Percentiles rank a stretch among this genome's conserved stretches.
Conservation (phyloP, 2,329 filamentous ascomycete genomes). For the Alternaria viburni region DNA sequence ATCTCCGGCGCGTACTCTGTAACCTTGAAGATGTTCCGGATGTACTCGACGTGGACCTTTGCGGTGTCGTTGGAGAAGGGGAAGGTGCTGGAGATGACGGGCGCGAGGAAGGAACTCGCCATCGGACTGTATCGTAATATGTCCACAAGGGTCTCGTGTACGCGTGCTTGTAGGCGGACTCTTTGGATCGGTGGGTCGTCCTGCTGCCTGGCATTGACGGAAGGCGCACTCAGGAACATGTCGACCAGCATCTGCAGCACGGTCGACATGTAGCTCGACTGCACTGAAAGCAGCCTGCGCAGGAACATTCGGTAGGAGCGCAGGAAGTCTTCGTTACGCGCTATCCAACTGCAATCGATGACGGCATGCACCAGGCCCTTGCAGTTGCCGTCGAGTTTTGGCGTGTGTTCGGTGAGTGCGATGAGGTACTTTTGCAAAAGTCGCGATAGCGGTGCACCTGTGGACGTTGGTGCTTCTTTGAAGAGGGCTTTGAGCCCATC, state of each 20-base stretch:
- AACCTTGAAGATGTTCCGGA: constrained; percentile 80
- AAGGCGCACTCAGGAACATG: constrained; percentile 71
- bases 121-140: constrained; percentile 83
- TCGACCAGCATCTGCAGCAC: constrained; percentile 82
- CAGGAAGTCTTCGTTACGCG: constrained; percentile 65
- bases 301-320: constrained; percentile 63
- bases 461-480: constrained; percentile 53
- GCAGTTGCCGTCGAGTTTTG: constrained; percentile 62
- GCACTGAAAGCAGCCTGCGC: constrained; percentile 75
- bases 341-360: constrained; percentile 66
- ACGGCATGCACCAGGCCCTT: constrained; percentile 64
- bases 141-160: constrained; percentile 78
- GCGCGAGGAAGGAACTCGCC: constrained; percentile 72
- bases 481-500: constrained; percentile 63
- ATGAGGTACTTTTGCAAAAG: constrained; percentile 64
- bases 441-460: constrained; percentile 58
- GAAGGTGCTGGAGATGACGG: constrained; percentile 71
- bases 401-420: constrained; percentile 64
- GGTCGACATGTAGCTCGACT: constrained; percentile 75
- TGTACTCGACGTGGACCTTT: constrained; percentile 83
- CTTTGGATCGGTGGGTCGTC: constrained; percentile 65
- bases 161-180: constrained; percentile 70
- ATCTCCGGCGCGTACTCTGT: constrained; percentile 79
- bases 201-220: constrained; percentile 59
- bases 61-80: constrained; percentile 79